Percentiles rank a stretch among this genome's conserved stretches.
These are phyloP conservation scores for Trametes elegans DNA, from an alignment of 768 basidiomycete genomes.

Conservation along the genomic window DNA sequence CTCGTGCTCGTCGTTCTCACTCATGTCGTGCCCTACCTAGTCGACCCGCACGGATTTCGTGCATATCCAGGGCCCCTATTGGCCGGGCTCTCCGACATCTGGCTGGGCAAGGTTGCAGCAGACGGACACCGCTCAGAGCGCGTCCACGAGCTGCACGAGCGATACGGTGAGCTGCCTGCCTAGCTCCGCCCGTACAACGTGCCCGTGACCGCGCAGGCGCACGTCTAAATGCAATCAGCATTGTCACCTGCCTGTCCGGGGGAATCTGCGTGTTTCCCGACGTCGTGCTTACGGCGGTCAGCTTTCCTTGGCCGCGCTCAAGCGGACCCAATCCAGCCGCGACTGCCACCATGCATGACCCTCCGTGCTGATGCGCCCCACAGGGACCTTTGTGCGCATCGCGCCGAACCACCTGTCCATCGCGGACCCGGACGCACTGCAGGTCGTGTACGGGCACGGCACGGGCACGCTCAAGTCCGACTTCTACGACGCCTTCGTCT, in stretches of 20 bases:
- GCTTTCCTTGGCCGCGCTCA: too few species aligned
- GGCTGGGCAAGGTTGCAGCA: constrained; percentile 65
- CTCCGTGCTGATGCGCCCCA: not conserved
- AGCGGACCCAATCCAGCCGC: not conserved
- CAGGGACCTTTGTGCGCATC: constrained; percentile 41
- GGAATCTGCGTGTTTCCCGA: too few species aligned
- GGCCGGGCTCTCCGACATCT: constrained; percentile 70
- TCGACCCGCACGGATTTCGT: constrained; percentile 60
- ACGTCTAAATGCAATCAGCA: not conserved
- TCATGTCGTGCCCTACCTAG: constrained; percentile 48
- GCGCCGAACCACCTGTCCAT: constrained; percentile 49
- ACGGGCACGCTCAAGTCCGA: constrained; percentile 78
- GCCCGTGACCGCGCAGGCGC: constrained; percentile 12
- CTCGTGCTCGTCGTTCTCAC: constrained; percentile 22
- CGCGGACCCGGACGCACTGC: constrained; percentile 69
- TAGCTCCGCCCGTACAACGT: constrained; percentile 10
- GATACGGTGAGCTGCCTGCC: constrained; percentile 55
- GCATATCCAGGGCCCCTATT: constrained; percentile 43
- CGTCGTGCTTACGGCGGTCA: too few species aligned
- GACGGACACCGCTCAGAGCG: constrained; percentile 73
- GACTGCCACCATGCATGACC: not conserved
- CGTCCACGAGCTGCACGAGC: constrained; percentile 70
- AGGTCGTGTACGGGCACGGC: constrained; percentile 75
- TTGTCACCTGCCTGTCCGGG: not conserved
- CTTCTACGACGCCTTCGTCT: constrained; percentile 43